Base-by-base conservation (phyloP, 2,329 filamentous ascomycete genomes). In the Monosporascus sp. region DNA sequence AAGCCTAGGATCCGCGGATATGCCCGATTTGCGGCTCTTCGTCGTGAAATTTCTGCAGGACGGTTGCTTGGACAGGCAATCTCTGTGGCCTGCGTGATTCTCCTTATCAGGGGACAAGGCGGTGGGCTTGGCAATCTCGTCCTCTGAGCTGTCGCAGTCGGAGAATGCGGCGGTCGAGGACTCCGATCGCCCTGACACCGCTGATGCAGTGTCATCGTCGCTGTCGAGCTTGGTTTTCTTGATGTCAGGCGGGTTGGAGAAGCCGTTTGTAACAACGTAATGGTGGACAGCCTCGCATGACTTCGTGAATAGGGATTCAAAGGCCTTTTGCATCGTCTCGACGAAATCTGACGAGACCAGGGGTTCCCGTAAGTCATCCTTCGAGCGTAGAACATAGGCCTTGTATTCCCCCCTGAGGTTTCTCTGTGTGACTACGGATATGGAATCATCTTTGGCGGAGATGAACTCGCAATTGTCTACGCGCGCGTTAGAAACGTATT, bases 391-490 rank as follows among this genome's bases (percentile, higher is more conserved):
- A 22, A 58, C 66, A 45, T 62, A 62, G 26, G 65, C 63, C 49
- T 61, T 65, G 50, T 55, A 59, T 35, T 55, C 51, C 17, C 60
- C 62, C 8, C 41, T 19, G 11, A 58, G 50, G 22, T 64, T 57
- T 37, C 59, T 65, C 48, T 44, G 50, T 24, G 54, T 63, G 48
- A 68, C 58, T 8, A 68, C 58, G 22, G 58, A 54, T 47, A 68
- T 54, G 14, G 56, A 53, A 47, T 65, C 66, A 55, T 63, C 57
- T 49, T 59, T 63, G 24, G 41, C 49, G 17, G 62, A 52, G 53
- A 68, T 51, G 52, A 68, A 68, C 48, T 65, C 61, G 58, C 66
- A 68, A 50, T 68, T 68, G 16, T 65, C 64, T 63, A 44, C 3
- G 37, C 4, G 19, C 17, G 7, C 22, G 31, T 51, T 53, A 57